Conservation (phyloP, 768 basidiomycete genomes). For the Coprinopsis sp. region DNA sequence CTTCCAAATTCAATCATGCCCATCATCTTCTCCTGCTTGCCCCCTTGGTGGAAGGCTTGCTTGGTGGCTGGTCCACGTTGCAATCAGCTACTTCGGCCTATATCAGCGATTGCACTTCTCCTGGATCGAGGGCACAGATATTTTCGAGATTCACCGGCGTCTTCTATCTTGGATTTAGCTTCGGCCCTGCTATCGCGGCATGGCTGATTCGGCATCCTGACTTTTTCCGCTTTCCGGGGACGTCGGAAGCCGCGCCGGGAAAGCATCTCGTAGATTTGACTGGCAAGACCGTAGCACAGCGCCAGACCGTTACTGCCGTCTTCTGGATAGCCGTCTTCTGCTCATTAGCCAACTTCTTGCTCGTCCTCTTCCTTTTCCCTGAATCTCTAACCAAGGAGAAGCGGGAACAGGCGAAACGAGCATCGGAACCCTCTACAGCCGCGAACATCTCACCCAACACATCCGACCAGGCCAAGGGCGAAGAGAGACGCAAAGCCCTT, state of each 20-base stretch:
- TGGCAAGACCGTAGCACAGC: conserved; percentile 9
- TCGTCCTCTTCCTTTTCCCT: conserved; percentile 68
- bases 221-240: conserved; percentile 16
- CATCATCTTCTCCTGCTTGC: conserved; percentile 76
- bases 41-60: conserved; percentile 74
- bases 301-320: conserved; percentile 37
- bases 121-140: conserved; percentile 70
- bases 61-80: conserved; percentile 81
- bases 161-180: conserved; percentile 67
- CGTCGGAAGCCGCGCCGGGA: background rate
- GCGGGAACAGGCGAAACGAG: conserved; percentile 27
- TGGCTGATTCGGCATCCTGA: conserved; percentile 41
- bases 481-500: conserved; percentile 16
- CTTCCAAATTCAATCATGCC: conserved; percentile 47
- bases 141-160: conserved; percentile 76
- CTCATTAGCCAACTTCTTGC: conserved; percentile 50
- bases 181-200: conserved; percentile 74
- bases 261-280: background rate
- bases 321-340: conserved; percentile 44
- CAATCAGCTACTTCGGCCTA: conserved; percentile 77
- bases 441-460: conserved; percentile 10
- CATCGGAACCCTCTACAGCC: conserved; percentile 11
- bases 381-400: conserved; percentile 50
- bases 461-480: conserved; percentile 20
- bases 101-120: conserved; percentile 80